These are phyloP conservation scores for Diaporthe velutina DNA, from an alignment of 2,329 filamentous ascomycete genomes.

Conservation along the genomic window DNA sequence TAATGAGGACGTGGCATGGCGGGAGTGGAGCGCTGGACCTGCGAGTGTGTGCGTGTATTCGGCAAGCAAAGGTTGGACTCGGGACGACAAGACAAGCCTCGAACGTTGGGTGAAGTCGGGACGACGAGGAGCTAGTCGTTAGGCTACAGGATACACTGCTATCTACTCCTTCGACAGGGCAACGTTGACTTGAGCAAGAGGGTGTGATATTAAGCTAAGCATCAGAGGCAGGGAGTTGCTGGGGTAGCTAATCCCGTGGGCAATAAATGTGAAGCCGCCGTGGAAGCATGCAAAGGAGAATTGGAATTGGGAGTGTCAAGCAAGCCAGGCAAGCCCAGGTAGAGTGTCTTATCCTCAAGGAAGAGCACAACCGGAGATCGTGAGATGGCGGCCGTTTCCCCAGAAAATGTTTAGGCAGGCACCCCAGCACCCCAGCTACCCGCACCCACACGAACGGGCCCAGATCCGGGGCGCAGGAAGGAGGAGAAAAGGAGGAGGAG, in stretches of 20 bases:
- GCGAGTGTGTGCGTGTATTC: neutral
- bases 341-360: neutral
- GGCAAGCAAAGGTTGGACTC: slow-evolving; percentile 3
- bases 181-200: neutral
- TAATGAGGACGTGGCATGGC: slow-evolving; percentile 4
- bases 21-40: slow-evolving; percentile 15
- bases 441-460: neutral
- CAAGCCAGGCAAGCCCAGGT: neutral
- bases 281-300: neutral
- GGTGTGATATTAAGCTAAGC: neutral
- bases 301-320: neutral
- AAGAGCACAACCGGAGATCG: neutral
- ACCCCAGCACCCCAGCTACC: neutral
- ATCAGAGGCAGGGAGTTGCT: neutral
- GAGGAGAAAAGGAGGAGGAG: neutral
- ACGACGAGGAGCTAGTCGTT: slow-evolving; percentile 1
- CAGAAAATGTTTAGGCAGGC: neutral
- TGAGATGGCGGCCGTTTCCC: slow-evolving; percentile 7
- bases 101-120: neutral
- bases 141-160: neutral
- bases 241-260: neutral
- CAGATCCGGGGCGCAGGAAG: neutral
- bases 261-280: slow-evolving; percentile 22
- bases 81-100: slow-evolving; percentile 1
- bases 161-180: neutral